Conservation (phyloP, 1,284 basidiomycete genomes). For the Testicularia cyperi region DNA sequence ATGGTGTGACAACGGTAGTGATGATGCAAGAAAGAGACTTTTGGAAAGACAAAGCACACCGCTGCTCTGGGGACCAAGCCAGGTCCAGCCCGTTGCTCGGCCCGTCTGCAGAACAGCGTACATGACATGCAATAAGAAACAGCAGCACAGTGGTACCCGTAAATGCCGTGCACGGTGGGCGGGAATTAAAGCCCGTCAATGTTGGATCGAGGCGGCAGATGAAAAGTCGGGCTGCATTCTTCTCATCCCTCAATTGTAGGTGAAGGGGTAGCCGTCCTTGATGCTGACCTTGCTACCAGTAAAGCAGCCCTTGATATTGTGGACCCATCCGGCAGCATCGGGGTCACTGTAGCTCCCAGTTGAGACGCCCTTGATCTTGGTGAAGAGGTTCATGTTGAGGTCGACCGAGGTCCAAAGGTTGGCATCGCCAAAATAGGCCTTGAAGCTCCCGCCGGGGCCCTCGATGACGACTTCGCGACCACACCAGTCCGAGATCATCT, state of each 20-base stretch:
- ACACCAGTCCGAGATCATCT: slow-evolving; percentile 31
- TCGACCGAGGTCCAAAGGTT: slow-evolving; percentile 36
- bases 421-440: slow-evolving; percentile 37
- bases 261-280: slow-evolving; percentile 25
- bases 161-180: too few relatives aligned
- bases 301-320: slow-evolving; percentile 33
- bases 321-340: slow-evolving; percentile 25
- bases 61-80: too few relatives aligned
- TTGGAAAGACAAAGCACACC: too few relatives aligned
- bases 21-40: too few relatives aligned
- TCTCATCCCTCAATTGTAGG: slow-evolving; percentile 14
- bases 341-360: slow-evolving; percentile 14
- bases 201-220: too few relatives aligned
- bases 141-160: too few relatives aligned
- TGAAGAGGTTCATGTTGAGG: slow-evolving; percentile 34
- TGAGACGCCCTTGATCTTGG: slow-evolving; percentile 26
- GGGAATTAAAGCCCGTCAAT: too few relatives aligned
- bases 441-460: slow-evolving; percentile 28
- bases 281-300: slow-evolving; percentile 19
- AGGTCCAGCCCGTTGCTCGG: too few relatives aligned
- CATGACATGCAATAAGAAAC: too few relatives aligned
- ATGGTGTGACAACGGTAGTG: too few relatives aligned
- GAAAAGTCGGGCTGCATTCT: too few relatives aligned
- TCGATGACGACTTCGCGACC: slow-evolving; percentile 26
- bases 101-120: too few relatives aligned